These are phyloP conservation scores for Aspergillus kassunensis DNA, from an alignment of 495 filamentous ascomycete genomes.

Conservation along the genomic window DNA sequence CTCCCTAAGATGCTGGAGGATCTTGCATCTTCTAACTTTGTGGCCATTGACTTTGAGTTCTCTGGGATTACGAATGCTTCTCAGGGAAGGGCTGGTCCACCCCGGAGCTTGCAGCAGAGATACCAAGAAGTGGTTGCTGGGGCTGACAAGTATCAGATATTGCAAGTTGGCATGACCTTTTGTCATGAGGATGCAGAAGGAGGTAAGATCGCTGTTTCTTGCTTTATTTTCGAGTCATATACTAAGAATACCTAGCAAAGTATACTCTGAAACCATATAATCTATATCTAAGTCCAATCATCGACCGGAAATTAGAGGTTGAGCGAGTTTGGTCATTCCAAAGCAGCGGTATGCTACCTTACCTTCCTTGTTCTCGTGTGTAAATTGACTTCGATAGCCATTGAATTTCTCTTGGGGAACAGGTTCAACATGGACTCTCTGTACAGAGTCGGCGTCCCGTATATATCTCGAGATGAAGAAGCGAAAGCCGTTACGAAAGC, in stretches of 20 bases:
- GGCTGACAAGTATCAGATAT: conserved; percentile 65
- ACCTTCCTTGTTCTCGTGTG: neutral
- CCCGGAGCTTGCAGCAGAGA: conserved; percentile 54
- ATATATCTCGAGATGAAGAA: conserved; percentile 67
- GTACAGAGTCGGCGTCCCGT: conserved; percentile 59
- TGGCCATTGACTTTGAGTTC: conserved; percentile 73
- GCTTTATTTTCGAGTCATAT: neutral
- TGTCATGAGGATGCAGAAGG: conserved; percentile 49
- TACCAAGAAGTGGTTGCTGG: conserved; percentile 62
- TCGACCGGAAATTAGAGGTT: conserved; percentile 45
- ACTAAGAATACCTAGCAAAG: conserved; percentile 27
- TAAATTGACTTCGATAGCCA: conserved; percentile 33
- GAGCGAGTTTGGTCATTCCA: conserved; percentile 53
- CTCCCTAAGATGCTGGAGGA: conserved; percentile 57
- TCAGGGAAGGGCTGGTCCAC: conserved; percentile 19
- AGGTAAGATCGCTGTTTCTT: conserved; percentile 24
- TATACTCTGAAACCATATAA: conserved; percentile 69
- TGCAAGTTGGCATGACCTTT: conserved; percentile 75
- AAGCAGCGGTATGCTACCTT: conserved; percentile 47
- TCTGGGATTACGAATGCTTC: conserved; percentile 55
- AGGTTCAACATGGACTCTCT: conserved; percentile 59
- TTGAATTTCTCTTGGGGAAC: conserved; percentile 59
- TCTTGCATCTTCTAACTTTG: conserved; percentile 58
- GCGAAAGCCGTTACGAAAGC: conserved; percentile 30
- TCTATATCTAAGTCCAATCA: conserved; percentile 56